Conservation (phyloP, 768 basidiomycete genomes). For the Suillus bovinus region DNA sequence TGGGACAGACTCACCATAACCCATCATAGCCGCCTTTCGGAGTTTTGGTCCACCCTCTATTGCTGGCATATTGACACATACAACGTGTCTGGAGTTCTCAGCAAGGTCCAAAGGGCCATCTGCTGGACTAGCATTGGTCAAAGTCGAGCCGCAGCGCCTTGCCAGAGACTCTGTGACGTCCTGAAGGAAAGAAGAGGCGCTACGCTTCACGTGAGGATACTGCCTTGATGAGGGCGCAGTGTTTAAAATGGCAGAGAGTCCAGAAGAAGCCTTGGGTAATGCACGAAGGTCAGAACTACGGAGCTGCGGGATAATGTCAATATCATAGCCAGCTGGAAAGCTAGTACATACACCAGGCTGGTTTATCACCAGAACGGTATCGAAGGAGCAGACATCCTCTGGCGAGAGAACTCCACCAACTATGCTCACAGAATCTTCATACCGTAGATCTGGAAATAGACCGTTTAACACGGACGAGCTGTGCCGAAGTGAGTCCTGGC, state of each 20-base stretch:
- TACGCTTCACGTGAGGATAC: conserved; percentile 55
- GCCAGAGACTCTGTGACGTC: conserved; percentile 47
- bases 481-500: background rate
- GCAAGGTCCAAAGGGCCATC: conserved; percentile 37
- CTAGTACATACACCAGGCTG: conserved; percentile 65
- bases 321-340: background rate
- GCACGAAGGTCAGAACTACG: conserved; percentile 76
- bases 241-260: conserved; percentile 47
- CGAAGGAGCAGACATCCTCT: conserved; percentile 58
- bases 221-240: conserved; percentile 57
- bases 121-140: conserved; percentile 44
- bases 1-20: conserved; percentile 48
- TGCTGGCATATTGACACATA: conserved; percentile 55
- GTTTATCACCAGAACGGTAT: conserved; percentile 66
- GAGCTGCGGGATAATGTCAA: conserved; percentile 42
- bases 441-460: conserved; percentile 37
- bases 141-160: conserved; percentile 52
- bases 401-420: conserved; percentile 44
- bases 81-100: conserved; percentile 49
- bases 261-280: conserved; percentile 52
- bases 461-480: conserved; percentile 52
- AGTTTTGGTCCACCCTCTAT: conserved; percentile 41
- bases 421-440: conserved; percentile 34
- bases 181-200: conserved; percentile 28
- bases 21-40: conserved; percentile 49